Conservation (phyloP, 176 grass and related monocot species). For the Chrysopogon serrulatus region DNA sequence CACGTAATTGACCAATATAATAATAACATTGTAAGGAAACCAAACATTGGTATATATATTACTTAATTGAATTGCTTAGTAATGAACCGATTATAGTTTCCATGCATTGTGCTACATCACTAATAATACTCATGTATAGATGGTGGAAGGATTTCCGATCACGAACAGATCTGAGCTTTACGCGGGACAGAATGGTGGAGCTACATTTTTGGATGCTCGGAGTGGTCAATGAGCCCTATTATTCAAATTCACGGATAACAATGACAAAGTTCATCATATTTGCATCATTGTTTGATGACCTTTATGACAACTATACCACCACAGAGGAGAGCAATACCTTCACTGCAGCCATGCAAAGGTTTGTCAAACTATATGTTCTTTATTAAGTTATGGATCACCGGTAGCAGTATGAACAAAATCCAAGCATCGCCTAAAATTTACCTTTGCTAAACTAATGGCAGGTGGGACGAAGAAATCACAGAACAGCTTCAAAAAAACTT, state of each 20-base stretch:
- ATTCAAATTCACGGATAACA: conserved; percentile 7
- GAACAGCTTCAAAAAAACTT: not conserved
- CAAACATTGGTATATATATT: not conserved
- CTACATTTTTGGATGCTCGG: too few relatives aligned
- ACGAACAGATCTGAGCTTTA: not conserved
- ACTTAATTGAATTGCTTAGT: not conserved
- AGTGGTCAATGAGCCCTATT: conserved; percentile 26
- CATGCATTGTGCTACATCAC: not conserved
- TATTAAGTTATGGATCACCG: too few relatives aligned
- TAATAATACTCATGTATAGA: not conserved
- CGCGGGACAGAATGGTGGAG: conserved; percentile 25
- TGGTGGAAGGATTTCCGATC: conserved; percentile 27
- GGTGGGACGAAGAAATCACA: conserved; percentile 6
- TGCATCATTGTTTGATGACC: conserved; percentile 19
- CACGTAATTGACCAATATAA: too few relatives aligned
- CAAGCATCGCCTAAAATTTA: too few relatives aligned
- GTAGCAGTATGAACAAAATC: not conserved
- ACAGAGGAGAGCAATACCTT: conserved; percentile 19
- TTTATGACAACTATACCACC: conserved; percentile 27
- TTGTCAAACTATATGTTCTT: not conserved
- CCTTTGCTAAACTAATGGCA: not conserved
- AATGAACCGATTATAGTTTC: not conserved
- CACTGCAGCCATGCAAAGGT: conserved; percentile 36
- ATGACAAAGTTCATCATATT: not conserved
- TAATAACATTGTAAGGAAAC: not conserved